Evolutionary conservation across 164 flowering plant genomes (phyloP).

Genomic region (Liriodendron chinense): DNA sequence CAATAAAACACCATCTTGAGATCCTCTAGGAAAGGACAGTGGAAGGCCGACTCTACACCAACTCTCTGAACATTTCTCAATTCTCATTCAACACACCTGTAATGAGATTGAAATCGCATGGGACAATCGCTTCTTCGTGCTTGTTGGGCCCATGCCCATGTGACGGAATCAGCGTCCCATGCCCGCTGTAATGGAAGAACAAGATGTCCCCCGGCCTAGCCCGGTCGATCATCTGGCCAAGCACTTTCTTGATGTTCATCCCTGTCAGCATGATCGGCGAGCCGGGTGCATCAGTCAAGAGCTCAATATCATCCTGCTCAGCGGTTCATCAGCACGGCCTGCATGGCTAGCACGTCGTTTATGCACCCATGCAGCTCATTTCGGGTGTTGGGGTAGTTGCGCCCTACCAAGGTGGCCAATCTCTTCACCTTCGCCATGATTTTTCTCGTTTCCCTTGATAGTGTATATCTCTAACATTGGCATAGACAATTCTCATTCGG

Average conservation of each 20-base stretch:
- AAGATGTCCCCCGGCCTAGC: conserved; percentile 59
- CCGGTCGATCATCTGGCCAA: conserved; percentile 42
- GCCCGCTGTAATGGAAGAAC: conserved; percentile 78
- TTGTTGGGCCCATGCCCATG: conserved; percentile 21
- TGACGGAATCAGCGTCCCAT: conserved; percentile 61
- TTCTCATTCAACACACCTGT: conserved; percentile 38
- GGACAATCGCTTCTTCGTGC: conserved; percentile 75
- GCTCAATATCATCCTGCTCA: conserved; percentile 31
- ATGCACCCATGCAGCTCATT: conserved; percentile 76
- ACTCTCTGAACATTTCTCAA: too few species aligned
- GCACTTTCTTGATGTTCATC: conserved; percentile 51
- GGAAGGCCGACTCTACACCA: too few species aligned
- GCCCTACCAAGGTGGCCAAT: conserved; percentile 56
- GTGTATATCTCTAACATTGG: too few species aligned
- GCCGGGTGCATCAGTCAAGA: conserved; percentile 50
- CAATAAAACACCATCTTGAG: too few species aligned
- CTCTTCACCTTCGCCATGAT: conserved; percentile 30
- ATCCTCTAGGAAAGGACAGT: too few species aligned
- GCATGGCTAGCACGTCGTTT: conserved; percentile 65
- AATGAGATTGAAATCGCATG: conserved; percentile 75
- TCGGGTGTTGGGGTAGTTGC: conserved; percentile 53
- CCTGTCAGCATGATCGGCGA: conserved; percentile 58
- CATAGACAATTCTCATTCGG: not conserved
- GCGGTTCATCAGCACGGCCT: conserved; percentile 29
- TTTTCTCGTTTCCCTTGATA: not conserved